Conservation (phyloP, 257 asterid species). For the Voacanga thouarsii region DNA sequence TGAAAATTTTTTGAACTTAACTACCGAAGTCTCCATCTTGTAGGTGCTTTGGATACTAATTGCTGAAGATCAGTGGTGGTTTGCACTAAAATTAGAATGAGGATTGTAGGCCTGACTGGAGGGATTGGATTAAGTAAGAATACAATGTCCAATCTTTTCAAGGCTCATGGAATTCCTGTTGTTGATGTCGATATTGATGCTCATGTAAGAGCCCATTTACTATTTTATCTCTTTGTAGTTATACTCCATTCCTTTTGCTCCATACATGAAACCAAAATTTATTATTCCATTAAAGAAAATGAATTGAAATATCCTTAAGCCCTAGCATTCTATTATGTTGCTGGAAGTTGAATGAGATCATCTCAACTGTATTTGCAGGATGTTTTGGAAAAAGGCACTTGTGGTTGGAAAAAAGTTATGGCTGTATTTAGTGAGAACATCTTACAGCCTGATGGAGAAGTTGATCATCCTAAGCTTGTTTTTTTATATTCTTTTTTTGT, state of each 20-base stretch:
- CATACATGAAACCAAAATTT: background rate
- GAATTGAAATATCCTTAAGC: background rate
- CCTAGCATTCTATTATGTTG: background rate
- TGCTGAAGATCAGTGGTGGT: background rate
- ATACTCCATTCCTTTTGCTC: background rate
- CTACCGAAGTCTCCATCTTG: background rate
- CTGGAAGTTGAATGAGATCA: background rate
- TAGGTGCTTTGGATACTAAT: background rate
- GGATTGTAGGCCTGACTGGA: constrained; percentile 82
- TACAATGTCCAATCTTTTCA: constrained; percentile 76
- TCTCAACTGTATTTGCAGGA: constrained; percentile 30
- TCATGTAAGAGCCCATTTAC: constrained; percentile 50
- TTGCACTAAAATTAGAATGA: constrained; percentile 32
- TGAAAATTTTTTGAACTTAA: background rate
- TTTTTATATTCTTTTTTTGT: too few relatives aligned
- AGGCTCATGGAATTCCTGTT: constrained; percentile 66
- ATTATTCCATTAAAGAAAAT: background rate
- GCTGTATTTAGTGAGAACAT: constrained; percentile 75
- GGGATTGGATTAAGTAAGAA: constrained; percentile 90
- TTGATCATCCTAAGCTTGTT: constrained; percentile 81
- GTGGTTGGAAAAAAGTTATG: constrained; percentile 89
- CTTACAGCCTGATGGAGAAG: constrained; percentile 66
- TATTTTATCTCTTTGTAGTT: background rate
- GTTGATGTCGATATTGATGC: constrained; percentile 85
- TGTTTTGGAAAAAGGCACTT: constrained; percentile 70